Evolutionary conservation across 2,329 filamentous ascomycete genomes (phyloP).

Genomic region (Cordyceps farinosa): DNA sequence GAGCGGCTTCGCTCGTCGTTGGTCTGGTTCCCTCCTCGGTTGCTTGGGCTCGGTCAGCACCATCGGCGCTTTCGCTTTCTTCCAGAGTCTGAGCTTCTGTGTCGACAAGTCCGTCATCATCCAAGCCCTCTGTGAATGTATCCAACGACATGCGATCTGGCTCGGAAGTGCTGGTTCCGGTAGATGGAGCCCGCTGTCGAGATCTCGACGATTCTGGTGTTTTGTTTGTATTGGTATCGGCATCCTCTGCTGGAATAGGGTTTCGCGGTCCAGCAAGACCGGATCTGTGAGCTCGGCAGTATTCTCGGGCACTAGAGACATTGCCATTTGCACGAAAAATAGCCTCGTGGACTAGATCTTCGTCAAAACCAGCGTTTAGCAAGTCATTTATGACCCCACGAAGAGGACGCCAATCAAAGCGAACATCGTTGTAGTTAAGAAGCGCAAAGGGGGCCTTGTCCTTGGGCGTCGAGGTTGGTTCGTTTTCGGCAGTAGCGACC

Average conservation of each 20-base stretch:
- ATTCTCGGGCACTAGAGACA: conserved; percentile 60
- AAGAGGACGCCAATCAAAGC: conserved; percentile 45
- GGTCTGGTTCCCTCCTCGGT: background rate
- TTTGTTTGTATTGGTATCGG: conserved; percentile 48
- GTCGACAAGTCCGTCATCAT: conserved; percentile 26
- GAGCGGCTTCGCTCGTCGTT: background rate
- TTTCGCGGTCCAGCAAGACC: conserved; percentile 59
- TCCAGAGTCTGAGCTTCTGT: conserved; percentile 16
- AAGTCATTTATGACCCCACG: conserved; percentile 33
- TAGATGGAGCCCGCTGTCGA: conserved; percentile 24
- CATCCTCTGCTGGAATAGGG: conserved; percentile 62
- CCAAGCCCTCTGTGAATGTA: conserved; percentile 29
- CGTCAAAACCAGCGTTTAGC: conserved; percentile 37
- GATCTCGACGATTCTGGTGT: conserved; percentile 30
- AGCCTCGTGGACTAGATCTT: conserved; percentile 70
- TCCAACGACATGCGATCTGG: conserved; percentile 39
- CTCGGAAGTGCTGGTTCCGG: conserved; percentile 27
- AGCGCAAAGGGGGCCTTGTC: conserved; percentile 49
- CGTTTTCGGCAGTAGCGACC: conserved; percentile 73
- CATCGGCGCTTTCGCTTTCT: background rate
- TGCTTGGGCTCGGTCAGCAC: background rate
- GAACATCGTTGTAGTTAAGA: conserved; percentile 41
- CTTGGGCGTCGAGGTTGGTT: conserved; percentile 58
- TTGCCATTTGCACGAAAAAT: conserved; percentile 77
- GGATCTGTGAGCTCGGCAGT: conserved; percentile 63